Conservation (phyloP, 345 rosid genomes). For the Conringia planisiliqua region DNA sequence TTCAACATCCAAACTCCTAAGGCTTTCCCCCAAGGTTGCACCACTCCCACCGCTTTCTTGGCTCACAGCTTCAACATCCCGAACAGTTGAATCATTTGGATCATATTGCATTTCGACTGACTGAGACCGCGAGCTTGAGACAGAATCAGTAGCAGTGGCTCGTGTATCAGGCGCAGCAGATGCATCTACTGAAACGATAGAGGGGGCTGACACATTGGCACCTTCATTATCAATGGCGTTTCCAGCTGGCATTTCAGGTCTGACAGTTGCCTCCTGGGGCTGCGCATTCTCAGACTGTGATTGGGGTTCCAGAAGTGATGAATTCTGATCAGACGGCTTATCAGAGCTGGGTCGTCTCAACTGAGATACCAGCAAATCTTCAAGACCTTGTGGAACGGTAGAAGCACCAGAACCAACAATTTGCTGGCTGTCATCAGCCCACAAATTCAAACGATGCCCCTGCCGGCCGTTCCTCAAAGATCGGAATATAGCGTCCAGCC, state of each 20-base stretch:
- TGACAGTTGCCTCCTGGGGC: constrained; percentile 44
- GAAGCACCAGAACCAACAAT: constrained; percentile 71
- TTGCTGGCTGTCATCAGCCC: constrained; percentile 87
- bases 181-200: constrained; percentile 41
- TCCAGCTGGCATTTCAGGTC: constrained; percentile 48
- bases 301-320: constrained; percentile 46
- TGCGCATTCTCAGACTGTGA: constrained; percentile 40
- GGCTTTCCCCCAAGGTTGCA: constrained; percentile 94
- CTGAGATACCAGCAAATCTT: constrained; percentile 88
- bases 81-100: constrained; percentile 69
- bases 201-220: constrained; percentile 39
- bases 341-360: constrained; percentile 68
- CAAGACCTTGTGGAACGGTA: constrained; percentile 78
- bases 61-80: constrained; percentile 95
- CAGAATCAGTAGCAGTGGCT: constrained; percentile 44
- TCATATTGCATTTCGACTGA: constrained; percentile 90
- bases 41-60: constrained; percentile 98
- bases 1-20: constrained; percentile 94
- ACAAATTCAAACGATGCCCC: constrained; percentile 80
- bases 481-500: constrained; percentile 78
- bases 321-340: constrained; percentile 56
- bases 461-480: constrained; percentile 86
- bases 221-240: constrained; percentile 46
- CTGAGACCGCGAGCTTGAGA: constrained; percentile 45
- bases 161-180: constrained; percentile 46